Conservation (phyloP, 768 basidiomycete species). For the Phaffia australis region DNA sequence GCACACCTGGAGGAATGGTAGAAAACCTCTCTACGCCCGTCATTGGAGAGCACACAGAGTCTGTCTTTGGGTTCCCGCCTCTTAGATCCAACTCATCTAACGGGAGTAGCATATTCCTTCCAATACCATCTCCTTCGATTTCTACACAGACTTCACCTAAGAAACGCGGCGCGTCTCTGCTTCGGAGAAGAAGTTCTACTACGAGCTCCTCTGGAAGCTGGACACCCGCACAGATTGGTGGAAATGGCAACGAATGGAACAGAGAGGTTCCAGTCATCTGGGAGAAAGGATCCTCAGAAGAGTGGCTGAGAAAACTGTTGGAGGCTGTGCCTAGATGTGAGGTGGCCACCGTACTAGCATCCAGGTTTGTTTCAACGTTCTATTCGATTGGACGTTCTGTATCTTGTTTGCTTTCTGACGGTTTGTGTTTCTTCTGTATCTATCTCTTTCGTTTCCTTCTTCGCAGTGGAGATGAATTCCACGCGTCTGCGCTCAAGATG, state of each 20-base stretch:
- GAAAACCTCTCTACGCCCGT: no score
- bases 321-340: constrained; percentile 63
- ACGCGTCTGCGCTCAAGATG: constrained; percentile 54
- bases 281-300: constrained; percentile 55
- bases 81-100: neutral
- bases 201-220: constrained; percentile 2
- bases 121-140: neutral
- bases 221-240: neutral
- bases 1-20: no score
- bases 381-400: neutral
- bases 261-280: constrained; percentile 27
- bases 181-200: constrained; percentile 14
- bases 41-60: no score
- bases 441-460: neutral
- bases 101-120: neutral
- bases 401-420: neutral
- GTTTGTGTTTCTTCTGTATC: neutral
- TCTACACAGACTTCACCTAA: neutral
- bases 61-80: no score
- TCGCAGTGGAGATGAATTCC: constrained; percentile 58
- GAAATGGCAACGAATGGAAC: constrained; percentile 1
- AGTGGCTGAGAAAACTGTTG: constrained; percentile 57
- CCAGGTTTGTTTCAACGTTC: constrained; percentile 48
- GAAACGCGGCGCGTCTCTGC: neutral
- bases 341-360: constrained; percentile 66